These are phyloP conservation scores for Talaromyces sp. DNA, from an alignment of 2,329 filamentous ascomycete species.

Conservation along the genomic window DNA sequence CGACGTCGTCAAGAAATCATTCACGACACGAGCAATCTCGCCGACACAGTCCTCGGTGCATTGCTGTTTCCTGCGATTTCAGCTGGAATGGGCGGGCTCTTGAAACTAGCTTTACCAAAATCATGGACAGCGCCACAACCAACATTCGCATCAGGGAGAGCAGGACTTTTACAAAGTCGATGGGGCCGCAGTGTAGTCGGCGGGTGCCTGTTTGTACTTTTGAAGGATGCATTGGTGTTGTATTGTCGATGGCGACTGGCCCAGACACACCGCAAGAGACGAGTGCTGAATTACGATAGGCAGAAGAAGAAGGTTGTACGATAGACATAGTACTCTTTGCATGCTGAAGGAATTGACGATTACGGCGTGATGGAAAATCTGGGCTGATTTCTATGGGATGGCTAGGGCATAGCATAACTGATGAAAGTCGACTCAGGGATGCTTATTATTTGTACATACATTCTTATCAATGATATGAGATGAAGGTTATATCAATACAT, in stretches of 20 bases:
- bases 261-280: conserved; percentile 47
- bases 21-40: conserved; percentile 55
- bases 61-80: conserved; percentile 81
- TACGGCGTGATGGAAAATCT: conserved; percentile 9
- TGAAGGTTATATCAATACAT: background rate
- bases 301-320: conserved; percentile 34
- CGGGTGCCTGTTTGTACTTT: conserved; percentile 80
- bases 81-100: conserved; percentile 70
- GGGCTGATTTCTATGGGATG: conserved; percentile 3
- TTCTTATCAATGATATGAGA: background rate
- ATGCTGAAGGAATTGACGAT: background rate
- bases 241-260: conserved; percentile 56
- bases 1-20: conserved; percentile 50
- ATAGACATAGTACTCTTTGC: conserved; percentile 10
- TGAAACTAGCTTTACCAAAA: conserved; percentile 66
- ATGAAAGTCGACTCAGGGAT: background rate
- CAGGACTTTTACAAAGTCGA: conserved; percentile 72
- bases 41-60: conserved; percentile 63
- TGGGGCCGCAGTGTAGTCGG: conserved; percentile 90
- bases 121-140: conserved; percentile 59
- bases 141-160: conserved; percentile 44
- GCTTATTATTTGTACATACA: conserved; percentile 11
- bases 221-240: conserved; percentile 67
- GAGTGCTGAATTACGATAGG: conserved; percentile 49
- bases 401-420: background rate